Conservation (phyloP, 108 stramenopile species). For the Aurantiochytrium sp. region DNA sequence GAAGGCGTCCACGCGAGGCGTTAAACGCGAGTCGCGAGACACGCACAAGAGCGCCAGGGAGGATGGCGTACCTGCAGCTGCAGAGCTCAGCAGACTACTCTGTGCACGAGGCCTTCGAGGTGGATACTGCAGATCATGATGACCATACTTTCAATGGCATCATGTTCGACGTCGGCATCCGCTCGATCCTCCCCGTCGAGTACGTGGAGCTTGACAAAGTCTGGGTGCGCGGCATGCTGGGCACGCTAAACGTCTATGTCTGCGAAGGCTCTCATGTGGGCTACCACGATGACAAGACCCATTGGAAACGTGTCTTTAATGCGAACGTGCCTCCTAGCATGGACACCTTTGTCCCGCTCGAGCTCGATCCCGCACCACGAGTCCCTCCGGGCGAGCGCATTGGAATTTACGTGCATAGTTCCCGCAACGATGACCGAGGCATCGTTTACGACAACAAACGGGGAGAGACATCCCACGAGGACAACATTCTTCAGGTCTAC, state of each 20-base stretch:
- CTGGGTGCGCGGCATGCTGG: not conserved
- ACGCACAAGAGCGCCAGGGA: not conserved
- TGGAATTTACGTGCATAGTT: not conserved
- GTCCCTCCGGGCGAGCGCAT: not conserved
- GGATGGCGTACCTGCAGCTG: conserved; percentile 8
- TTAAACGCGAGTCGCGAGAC: too few species aligned
- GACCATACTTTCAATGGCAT: conserved; percentile 21
- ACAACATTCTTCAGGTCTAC: not conserved
- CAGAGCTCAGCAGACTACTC: not conserved
- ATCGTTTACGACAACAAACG: conserved; percentile 7
- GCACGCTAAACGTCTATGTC: not conserved
- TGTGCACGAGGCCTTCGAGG: not conserved
- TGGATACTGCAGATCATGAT: conserved; percentile 8
- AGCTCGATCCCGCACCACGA: not conserved
- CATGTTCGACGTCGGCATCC: conserved; percentile 18
- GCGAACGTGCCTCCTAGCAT: not conserved
- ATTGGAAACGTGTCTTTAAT: not conserved
- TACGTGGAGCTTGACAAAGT: not conserved
- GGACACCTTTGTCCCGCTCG: not conserved
- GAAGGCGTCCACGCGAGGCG: too few species aligned
- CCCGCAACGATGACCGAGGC: not conserved
- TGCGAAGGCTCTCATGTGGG: not conserved
- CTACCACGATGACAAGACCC: not conserved
- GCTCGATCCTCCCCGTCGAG: not conserved
- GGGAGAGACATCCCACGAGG: not conserved